A percentile compares a stretch with the other conserved stretches of the same genome.
These are phyloP conservation scores for Pseudotsuga menziesii DNA, from an alignment of 75 land plant species.

Conservation along the genomic window DNA sequence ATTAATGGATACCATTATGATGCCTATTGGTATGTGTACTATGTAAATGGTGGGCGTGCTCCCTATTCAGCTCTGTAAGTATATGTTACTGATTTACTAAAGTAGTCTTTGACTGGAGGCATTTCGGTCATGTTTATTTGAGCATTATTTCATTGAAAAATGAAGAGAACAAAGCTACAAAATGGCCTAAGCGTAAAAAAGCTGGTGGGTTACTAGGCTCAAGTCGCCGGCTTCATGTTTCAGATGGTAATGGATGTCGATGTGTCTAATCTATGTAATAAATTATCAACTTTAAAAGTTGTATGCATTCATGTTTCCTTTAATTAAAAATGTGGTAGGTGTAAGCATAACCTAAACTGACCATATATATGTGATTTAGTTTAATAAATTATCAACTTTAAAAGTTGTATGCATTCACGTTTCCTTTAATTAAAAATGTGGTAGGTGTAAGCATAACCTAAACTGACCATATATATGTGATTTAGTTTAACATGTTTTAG, in stretches of 20 bases:
- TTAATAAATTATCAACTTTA: too few relatives aligned
- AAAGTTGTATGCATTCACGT: too few relatives aligned
- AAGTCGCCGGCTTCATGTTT: conserved; percentile 10
- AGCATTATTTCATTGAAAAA: conserved; percentile 9
- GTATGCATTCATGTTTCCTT: neutral
- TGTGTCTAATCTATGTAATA: neutral
- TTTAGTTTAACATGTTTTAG: too few relatives aligned
- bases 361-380: too few relatives aligned
- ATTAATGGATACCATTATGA: conserved; percentile 86
- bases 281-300: neutral
- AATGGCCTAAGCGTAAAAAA: conserved; percentile 47
- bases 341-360: too few relatives aligned
- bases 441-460: too few relatives aligned
- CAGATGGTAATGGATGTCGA: conserved; percentile 6
- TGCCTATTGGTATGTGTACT: conserved; percentile 82
- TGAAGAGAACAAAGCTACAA: conserved; percentile 30
- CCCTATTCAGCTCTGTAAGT: conserved; percentile 95
- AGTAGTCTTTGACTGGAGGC: neutral
- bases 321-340: neutral
- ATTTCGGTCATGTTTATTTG: neutral
- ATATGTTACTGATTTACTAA: neutral
- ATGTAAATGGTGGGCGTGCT: conserved; percentile 93
- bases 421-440: too few relatives aligned
- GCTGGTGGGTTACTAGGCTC: conserved; percentile 7
- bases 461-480: too few relatives aligned